These are phyloP conservation scores for Colletotrichum phormii DNA, from an alignment of 2,329 filamentous ascomycete species.

Conservation along the genomic window DNA sequence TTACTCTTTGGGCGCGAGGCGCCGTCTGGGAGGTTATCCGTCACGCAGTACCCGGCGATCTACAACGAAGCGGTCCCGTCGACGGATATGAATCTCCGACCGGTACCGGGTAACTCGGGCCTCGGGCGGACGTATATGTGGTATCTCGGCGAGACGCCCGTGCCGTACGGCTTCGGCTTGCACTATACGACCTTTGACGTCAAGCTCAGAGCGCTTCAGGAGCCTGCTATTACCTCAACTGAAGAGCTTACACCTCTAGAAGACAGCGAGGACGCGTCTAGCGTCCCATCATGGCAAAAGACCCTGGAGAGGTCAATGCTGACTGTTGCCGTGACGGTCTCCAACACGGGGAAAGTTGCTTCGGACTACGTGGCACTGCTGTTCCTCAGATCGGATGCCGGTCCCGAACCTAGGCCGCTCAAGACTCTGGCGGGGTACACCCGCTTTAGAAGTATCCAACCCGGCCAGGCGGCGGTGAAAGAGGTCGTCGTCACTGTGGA, in stretches of 20 bases:
- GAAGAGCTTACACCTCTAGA: background rate
- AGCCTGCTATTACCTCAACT: background rate
- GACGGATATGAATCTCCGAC: conserved; percentile 66
- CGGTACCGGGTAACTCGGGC: conserved; percentile 55
- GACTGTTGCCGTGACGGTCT: conserved; percentile 55
- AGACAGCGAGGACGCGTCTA: background rate
- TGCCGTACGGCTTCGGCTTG: conserved; percentile 66
- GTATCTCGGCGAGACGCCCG: conserved; percentile 60
- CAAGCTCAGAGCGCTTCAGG: background rate
- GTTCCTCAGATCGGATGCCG: conserved; percentile 59
- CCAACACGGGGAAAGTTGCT: conserved; percentile 57
- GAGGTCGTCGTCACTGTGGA: conserved; percentile 59
- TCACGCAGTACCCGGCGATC: conserved; percentile 65
- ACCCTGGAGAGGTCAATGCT: conserved; percentile 25
- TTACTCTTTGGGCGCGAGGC: conserved; percentile 61
- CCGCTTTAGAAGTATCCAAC: conserved; percentile 53
- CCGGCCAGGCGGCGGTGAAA: conserved; percentile 46
- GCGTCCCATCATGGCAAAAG: conserved; percentile 6
- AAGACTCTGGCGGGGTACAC: conserved; percentile 65
- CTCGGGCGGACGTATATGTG: conserved; percentile 65
- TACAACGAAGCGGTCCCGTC: conserved; percentile 63
- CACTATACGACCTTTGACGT: conserved; percentile 68
- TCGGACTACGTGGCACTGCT: conserved; percentile 66
- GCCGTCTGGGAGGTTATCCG: conserved; percentile 65
- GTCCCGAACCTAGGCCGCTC: conserved; percentile 61